phyloP scores from a whole-genome alignment of 441 rosid species.

The Populus hybrid region DNA sequence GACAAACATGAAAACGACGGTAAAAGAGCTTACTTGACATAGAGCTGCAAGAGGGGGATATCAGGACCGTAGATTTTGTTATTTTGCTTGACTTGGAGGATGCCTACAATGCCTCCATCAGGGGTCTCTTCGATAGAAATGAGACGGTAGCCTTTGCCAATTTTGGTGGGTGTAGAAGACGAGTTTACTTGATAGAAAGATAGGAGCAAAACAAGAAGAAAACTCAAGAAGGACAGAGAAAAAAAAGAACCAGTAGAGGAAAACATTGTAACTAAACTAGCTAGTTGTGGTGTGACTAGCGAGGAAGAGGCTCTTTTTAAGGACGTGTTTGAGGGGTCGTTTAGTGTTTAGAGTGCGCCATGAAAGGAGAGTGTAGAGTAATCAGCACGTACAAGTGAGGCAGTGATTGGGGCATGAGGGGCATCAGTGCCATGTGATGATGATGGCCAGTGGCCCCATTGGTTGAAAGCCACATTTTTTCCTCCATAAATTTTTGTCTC shows the following conservation, averaged over 20 bases:
- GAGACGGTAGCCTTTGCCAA: slow-evolving; percentile 85
- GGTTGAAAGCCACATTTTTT: background rate
- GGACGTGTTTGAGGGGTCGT: background rate
- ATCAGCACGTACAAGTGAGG: slow-evolving; percentile 1
- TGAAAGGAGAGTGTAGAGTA: background rate
- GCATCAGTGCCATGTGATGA: slow-evolving; percentile 12
- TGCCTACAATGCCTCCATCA: slow-evolving; percentile 70
- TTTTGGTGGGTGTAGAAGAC: slow-evolving; percentile 38
- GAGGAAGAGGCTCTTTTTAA: background rate
- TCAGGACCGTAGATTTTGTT: slow-evolving; percentile 79
- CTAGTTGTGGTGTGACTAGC: background rate
- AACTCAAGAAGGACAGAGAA: background rate
- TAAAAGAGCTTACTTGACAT: slow-evolving; percentile 54
- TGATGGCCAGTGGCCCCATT: background rate
- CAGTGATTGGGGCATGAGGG: background rate
- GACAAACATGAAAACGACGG: background rate
- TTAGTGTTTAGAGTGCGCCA: background rate
- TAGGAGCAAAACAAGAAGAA: slow-evolving; percentile 30
- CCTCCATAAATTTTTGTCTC: background rate
- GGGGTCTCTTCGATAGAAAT: slow-evolving; percentile 69
- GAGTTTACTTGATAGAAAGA: slow-evolving; percentile 26
- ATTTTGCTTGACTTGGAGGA: slow-evolving; percentile 71
- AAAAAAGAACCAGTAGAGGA: background rate
- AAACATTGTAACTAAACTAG: slow-evolving; percentile 1
- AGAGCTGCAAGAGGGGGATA: slow-evolving; percentile 69